These are phyloP conservation scores for Pneumocystis jirovecii DNA, from an alignment of 1,139 yeast genomes.

Conservation along the genomic window DNA sequence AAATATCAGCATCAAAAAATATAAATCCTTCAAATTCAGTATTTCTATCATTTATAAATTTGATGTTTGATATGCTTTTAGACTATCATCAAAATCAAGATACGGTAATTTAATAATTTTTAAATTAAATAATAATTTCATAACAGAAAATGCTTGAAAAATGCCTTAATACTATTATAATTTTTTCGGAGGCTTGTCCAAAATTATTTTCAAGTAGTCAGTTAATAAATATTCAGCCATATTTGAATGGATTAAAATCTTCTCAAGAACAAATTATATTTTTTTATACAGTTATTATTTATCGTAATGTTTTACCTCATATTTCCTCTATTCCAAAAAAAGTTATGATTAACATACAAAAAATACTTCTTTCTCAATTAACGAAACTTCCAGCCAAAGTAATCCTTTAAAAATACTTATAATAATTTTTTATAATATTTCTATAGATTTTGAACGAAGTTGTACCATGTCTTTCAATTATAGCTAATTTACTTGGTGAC, in stretches of 20 bases:
- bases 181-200: conserved; percentile 2
- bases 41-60: neutral
- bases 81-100: neutral
- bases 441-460: conserved; percentile 46
- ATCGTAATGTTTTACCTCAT: conserved; percentile 35
- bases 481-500: conserved; percentile 35
- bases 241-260: conserved; percentile 1
- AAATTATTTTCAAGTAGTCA: conserved; percentile 3
- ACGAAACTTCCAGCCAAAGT: conserved; percentile 39
- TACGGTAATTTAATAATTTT: neutral
- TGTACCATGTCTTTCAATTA: conserved; percentile 48
- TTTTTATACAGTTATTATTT: conserved; percentile 38
- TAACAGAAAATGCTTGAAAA: neutral
- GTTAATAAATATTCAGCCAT: conserved; percentile 6
- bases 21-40: neutral
- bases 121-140: neutral
- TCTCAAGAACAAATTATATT: conserved; percentile 27
- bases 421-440: neutral
- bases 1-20: neutral
- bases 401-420: neutral
- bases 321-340: conserved; percentile 34
- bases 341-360: conserved; percentile 38
- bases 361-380: conserved; percentile 37
- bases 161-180: neutral
- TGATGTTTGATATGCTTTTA: neutral